Conservation (phyloP, 2,329 filamentous ascomycete species). For the Stemphylium lycopersici region DNA sequence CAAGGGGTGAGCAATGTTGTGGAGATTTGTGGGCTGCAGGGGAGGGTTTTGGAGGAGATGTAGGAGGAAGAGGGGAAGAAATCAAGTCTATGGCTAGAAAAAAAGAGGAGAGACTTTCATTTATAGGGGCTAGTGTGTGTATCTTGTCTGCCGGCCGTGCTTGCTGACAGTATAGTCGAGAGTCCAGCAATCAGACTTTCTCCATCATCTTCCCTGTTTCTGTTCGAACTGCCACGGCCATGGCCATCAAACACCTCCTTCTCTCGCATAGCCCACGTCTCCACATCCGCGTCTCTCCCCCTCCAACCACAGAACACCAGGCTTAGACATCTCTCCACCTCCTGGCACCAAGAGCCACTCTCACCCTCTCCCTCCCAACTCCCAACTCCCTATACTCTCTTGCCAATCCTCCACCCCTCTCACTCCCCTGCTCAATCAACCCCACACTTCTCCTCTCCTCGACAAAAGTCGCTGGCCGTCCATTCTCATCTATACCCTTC, state of each 20-base stretch:
- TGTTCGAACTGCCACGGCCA: too few species aligned
- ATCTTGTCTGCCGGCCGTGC: too few species aligned
- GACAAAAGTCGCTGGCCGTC: conserved; percentile 32
- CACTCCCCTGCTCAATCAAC: conserved; percentile 19
- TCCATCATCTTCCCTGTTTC: too few species aligned
- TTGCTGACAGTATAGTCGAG: too few species aligned
- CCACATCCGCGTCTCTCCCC: neutral
- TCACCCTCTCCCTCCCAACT: conserved; percentile 1
- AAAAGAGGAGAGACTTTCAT: neutral
- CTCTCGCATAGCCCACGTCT: neutral
- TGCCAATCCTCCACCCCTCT: conserved; percentile 4
- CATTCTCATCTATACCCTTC: conserved; percentile 39
- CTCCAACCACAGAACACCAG: neutral
- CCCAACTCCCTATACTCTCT: conserved; percentile 5
- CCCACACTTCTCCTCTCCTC: conserved; percentile 28
- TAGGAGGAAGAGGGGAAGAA: neutral
- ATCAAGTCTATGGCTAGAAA: too few species aligned
- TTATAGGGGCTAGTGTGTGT: neutral
- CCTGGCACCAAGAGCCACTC: conserved; percentile 2
- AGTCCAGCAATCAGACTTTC: too few species aligned
- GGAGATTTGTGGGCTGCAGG: conserved; percentile 38
- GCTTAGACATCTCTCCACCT: conserved; percentile 19
- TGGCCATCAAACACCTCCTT: neutral
- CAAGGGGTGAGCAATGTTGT: conserved; percentile 33
- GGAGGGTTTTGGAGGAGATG: conserved; percentile 16